Evolutionary conservation across 129 eudicot genomes (phyloP).

Genomic region (Solidago caesia): DNA sequence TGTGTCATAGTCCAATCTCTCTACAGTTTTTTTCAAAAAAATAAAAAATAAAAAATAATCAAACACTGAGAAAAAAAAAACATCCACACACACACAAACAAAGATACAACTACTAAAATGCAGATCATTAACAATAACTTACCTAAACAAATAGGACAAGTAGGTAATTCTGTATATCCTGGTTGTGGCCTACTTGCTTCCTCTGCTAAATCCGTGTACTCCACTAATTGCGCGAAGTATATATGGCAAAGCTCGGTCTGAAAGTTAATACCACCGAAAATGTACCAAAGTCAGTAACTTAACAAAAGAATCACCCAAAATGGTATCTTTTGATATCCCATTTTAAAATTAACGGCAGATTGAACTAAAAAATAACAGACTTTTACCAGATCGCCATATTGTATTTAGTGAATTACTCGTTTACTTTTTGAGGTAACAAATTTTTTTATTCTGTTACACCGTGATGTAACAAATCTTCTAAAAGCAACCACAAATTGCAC

Average conservation of each 20-base stretch:
- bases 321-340: neutral
- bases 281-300: slow-evolving; percentile 4
- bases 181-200: slow-evolving; percentile 61
- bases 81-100: slow-evolving; percentile 6
- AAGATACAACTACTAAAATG: neutral
- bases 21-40: slow-evolving; percentile 33
- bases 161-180: slow-evolving; percentile 39
- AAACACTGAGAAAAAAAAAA: neutral
- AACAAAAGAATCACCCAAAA: neutral
- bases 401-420: neutral
- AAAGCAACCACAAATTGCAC: neutral
- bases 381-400: neutral
- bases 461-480: too few species aligned
- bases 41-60: slow-evolving; percentile 4
- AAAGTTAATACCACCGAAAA: slow-evolving; percentile 19
- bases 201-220: slow-evolving; percentile 66
- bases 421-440: too few species aligned
- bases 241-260: slow-evolving; percentile 92
- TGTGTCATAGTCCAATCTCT: slow-evolving; percentile 94
- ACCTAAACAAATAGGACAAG: slow-evolving; percentile 40
- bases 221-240: slow-evolving; percentile 63
- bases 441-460: too few species aligned
- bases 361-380: neutral
- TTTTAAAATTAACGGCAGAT: neutral
- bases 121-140: slow-evolving; percentile 16